Base-by-base conservation (phyloP, 2,329 filamentous ascomycete genomes). In the Aspergillus alliaceus region DNA sequence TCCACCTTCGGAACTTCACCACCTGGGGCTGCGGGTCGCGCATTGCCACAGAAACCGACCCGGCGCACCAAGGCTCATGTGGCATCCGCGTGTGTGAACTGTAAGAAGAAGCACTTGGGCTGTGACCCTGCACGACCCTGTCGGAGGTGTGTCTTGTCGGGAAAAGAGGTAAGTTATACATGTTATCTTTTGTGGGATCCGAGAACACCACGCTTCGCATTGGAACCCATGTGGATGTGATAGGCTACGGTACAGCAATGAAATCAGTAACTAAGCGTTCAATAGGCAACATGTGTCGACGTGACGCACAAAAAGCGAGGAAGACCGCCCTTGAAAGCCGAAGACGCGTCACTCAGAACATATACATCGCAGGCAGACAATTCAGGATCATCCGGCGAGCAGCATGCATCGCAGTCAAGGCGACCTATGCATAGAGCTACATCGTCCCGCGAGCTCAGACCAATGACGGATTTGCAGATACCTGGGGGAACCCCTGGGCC, bases 301-400 rank as follows among this genome's bases (percentile, higher is more conserved):
- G 77, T 79, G 25, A 77, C 76, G 46, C 77, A 79, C 60, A 80
- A 79, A 62, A 80, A 79, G 63, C 68, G 77, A 65, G 76, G 76
- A 37, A 67, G 76, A 47, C 76, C 76, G 37, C 75, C 76, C 46
- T 59, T 78, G 32, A 77, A 76, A 57, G 75, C 76, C 39, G 76
- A 78, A 46, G 76, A 78, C 49, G 68, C 72, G 8, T 69, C 72
- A 11, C 59, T 73, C 15, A 64, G 71, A 51, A 62, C 69, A 24
- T 73, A 70, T 53, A 59, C 69, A 15, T 55, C 69, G 5, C 68
- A 70, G 40, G 46, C 69, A 25, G 72, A 72, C 4, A 67, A 65
- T 27, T 55, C 64, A 29, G 52, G 61, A 9, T 50, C 64, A n/a
- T 56, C 66, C 4, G 64, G 65, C 14, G 72, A 70, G 39, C 64